These are phyloP conservation scores for Huiozyma sinensis DNA, from an alignment of 805 yeast species.

Conservation along the genomic window DNA sequence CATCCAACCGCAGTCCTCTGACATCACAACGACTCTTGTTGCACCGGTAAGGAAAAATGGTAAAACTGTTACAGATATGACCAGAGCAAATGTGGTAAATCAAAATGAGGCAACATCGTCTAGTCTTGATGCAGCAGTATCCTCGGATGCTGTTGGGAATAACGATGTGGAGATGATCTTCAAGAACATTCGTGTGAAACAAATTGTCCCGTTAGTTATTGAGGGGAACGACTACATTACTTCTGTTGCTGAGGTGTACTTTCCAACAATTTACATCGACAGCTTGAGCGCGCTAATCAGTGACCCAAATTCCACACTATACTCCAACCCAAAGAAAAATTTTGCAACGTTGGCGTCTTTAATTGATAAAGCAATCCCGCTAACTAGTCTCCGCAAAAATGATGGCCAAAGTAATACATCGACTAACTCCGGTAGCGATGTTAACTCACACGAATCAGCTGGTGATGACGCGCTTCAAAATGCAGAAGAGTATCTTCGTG, in stretches of 20 bases:
- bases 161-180: background rate
- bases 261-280: slow-evolving; percentile 46
- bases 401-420: background rate
- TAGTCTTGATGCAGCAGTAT: background rate
- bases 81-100: background rate
- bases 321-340: slow-evolving; percentile 46
- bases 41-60: background rate
- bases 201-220: slow-evolving; percentile 3
- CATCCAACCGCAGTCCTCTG: background rate
- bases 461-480: background rate
- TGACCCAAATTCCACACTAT: slow-evolving; percentile 42
- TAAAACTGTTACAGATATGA: background rate
- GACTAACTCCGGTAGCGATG: background rate
- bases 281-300: slow-evolving; percentile 45
- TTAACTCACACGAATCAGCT: background rate
- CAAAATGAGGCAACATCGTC: background rate
- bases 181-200: slow-evolving; percentile 4
- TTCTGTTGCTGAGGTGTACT: slow-evolving; percentile 81
- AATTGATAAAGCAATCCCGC: slow-evolving; percentile 43
- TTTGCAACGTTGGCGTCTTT: slow-evolving; percentile 48
- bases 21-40: background rate
- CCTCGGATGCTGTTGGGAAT: background rate
- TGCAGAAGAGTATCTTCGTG: background rate
- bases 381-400: slow-evolving; percentile 14
- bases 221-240: slow-evolving; percentile 50